Percentiles rank a stretch among this genome's conserved stretches.
Conservation (phyloP, 164 flowering plant genomes). For the Magnolia officinalis region DNA sequence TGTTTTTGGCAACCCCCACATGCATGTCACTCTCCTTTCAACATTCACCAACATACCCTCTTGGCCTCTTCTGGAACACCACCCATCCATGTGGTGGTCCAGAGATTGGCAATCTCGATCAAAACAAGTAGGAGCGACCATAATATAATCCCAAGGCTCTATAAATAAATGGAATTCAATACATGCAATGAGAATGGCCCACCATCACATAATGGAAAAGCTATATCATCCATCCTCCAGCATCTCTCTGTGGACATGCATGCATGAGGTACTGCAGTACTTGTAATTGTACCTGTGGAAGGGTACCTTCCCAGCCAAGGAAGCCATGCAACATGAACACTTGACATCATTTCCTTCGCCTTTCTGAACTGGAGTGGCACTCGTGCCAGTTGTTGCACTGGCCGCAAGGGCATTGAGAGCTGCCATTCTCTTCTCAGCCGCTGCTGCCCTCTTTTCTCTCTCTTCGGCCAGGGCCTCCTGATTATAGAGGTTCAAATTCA, state of each 20-base stretch:
- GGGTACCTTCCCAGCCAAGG: conserved; percentile 80
- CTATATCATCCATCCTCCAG: conserved; percentile 53
- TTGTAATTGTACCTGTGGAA: conserved; percentile 87
- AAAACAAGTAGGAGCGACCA: neutral
- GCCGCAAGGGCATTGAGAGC: conserved; percentile 34
- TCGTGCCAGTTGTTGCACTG: conserved; percentile 10
- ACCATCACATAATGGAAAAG: neutral
- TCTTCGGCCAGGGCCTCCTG: conserved; percentile 71
- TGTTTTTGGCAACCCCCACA: too few relatives aligned
- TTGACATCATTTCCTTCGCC: conserved; percentile 22
- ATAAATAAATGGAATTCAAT: neutral
- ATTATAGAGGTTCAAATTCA: neutral
- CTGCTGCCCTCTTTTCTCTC: conserved; percentile 94
- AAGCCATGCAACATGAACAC: conserved; percentile 73
- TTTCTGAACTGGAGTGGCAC: conserved; percentile 21
- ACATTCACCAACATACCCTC: too few relatives aligned
- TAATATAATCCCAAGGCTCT: neutral
- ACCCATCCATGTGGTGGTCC: too few relatives aligned
- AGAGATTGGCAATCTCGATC: too few relatives aligned
- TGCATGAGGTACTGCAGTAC: conserved; percentile 92
- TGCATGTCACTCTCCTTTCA: too few relatives aligned
- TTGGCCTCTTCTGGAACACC: too few relatives aligned
- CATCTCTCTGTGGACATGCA: conserved; percentile 77
- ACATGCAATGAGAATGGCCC: neutral
- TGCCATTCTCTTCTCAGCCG: conserved; percentile 87